Base-by-base conservation (phyloP, 1,139 yeast species). In the Taphrina wiesneri region DNA sequence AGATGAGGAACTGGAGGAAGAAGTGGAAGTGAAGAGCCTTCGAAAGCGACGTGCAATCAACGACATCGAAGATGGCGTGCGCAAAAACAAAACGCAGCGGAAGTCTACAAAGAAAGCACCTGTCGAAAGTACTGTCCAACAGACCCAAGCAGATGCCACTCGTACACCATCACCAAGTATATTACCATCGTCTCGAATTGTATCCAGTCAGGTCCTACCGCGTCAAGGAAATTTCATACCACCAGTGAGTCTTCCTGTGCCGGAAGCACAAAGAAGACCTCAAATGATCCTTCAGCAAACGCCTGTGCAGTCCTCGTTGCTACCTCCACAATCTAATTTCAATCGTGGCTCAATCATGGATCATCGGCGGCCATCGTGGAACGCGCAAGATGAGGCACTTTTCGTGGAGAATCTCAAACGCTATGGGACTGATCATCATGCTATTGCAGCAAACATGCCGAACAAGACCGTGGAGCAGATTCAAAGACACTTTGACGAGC, bases 351-450 rank as follows among this genome's bases (percentile, higher is more conserved):
- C 36, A 17, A 17, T 25, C 34, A 49, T 28, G 26, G 41, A 49
- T 2, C 7, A 4, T n/a, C 51, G 57, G 13, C 52, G 43, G 1
- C 46, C 26, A 13, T 23, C 53, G 9, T 65, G 66, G 67, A 57
- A 51, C 17, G 62, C 46, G 68, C 72, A 13, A 70, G 57, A 62
- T 70, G 69, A 30, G 71, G 73, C 52, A 26, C 34, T 17, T 19
- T 49, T 65, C n/a, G 19, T 15, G 17, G 45, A 28, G 23, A 41
- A 63, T 49, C 43, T 63, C 39, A 39, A 54, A 52, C 52, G 46
- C 32, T 34, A 13, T 23, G 66, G 63, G 2, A 52, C 62, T 2
- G 59, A 34, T 65, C 30, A 43, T 4, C 19, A 34, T 28, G 51
- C 56, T n/a, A 62, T 56, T 41, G 56, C 66, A 34, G 26, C 52